Base-by-base conservation (phyloP, 495 filamentous ascomycete species). In the Sphaerosporella brunnea region DNA sequence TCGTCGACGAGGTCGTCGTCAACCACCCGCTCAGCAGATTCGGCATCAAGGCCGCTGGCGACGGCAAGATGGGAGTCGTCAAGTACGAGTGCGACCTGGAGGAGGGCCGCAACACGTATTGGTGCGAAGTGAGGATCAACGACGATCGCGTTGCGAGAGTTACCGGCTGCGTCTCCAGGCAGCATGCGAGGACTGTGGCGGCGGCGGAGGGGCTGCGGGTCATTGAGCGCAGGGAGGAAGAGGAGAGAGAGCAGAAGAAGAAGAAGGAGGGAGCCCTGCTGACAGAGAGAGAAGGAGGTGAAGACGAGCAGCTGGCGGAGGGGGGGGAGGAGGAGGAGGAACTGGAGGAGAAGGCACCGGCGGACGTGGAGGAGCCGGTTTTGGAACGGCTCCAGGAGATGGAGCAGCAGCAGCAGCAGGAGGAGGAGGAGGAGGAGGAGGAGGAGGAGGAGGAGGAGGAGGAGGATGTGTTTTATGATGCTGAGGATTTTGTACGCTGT, bases 11-110 rank as follows among this genome's bases (percentile, higher is more conserved):
- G 0, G 72, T 88, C 4, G 67, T 78, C 42, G 63, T 77, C n/a
- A 51, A 73, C 47, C 82, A 92, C 63, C 88, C 88, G 0, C 79
- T 81, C 55, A 79, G 83, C 53, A 69, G 73, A 40, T 61, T 88
- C 10, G 79, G 79, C 15, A 56, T 67, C 35, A 50, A 79, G 15
- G 60, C 43, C 40, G 47, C 45, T 45, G 45, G 35, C 24, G 45
- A 39, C 18, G 43, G 43, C 11, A 34, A 28, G 25, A 11, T n/a
- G 2, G 43, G 43, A 34, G 24, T 26, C 3, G 40, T 43, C 2
- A 43, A 43, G 20, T 43, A 43, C 21, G 11, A 46, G 7, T 34
- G 28, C 28, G 30, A 36, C 34, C 18, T 10, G 43, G 43, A 36
- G 25, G 28, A 35, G 7, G 24, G 43, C 10, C 41, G 8, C 19